Conservation (phyloP, 2,329 filamentous ascomycete genomes). For the Aspergillus ustus region DNA sequence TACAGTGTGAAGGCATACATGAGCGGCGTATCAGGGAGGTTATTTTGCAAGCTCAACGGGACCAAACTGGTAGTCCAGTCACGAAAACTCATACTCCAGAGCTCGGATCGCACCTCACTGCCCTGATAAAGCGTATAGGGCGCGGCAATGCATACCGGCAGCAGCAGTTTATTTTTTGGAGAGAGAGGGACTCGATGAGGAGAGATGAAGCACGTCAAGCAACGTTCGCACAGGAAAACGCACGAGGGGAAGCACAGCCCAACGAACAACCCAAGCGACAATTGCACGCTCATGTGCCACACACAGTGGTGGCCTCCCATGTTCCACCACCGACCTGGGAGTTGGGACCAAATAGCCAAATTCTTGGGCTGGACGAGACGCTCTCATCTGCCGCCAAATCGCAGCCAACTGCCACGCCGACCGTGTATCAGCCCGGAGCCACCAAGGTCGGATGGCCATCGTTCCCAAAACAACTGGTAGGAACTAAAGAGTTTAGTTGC, state of each 20-base stretch:
- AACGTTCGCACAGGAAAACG: no score
- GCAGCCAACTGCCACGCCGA: background rate
- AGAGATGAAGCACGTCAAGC: background rate
- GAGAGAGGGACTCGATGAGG: constrained; percentile 2
- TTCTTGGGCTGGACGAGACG: background rate
- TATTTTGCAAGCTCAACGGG: background rate
- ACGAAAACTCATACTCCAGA: background rate
- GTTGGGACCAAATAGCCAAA: background rate
- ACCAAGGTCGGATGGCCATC: constrained; percentile 5
- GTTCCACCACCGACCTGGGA: background rate
- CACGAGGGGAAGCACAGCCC: no score
- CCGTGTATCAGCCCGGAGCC: background rate
- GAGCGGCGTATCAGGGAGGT: constrained; percentile 1
- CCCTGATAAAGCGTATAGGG: background rate
- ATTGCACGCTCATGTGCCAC: no score
- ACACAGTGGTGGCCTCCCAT: background rate
- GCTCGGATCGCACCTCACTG: background rate
- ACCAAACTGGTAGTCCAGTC: background rate
- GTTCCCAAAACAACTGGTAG: constrained; percentile 3
- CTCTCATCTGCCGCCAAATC: background rate
- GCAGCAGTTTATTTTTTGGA: constrained; percentile 7
- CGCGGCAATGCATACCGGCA: background rate
- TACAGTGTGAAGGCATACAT: background rate
- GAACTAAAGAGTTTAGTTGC: constrained; percentile 7
- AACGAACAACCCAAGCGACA: no score